Percentiles rank a stretch among this genome's conserved stretches.
phyloP scores from a whole-genome alignment of 805 yeast species.

The Scheffersomyces coipomensis region DNA sequence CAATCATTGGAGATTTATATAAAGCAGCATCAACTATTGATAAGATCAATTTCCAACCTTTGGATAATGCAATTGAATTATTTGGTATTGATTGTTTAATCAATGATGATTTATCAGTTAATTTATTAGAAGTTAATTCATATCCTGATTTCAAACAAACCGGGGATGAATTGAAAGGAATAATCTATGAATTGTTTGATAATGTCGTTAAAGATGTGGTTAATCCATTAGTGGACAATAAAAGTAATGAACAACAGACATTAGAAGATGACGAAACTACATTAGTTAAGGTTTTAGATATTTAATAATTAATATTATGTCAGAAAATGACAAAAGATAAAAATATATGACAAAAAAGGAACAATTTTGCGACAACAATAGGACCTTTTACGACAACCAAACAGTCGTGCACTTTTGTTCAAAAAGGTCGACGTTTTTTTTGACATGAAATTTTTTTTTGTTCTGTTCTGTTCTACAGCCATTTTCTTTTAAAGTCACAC shows the following conservation, averaged over 20 bases:
- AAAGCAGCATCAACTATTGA: conserved; percentile 80
- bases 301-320: no score
- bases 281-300: conserved; percentile 41
- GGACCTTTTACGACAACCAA: no score
- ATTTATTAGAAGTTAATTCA: conserved; percentile 81
- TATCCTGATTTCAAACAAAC: conserved; percentile 98
- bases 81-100: conserved; percentile 90
- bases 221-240: conserved; percentile 42
- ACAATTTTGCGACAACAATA: no score
- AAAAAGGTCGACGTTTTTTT: no score
- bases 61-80: conserved; percentile 78
- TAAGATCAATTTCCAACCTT: conserved; percentile 79
- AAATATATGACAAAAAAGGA: no score
- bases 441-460: no score
- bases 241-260: no score
- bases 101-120: conserved; percentile 51
- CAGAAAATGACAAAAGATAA: no score
- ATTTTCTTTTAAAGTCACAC: no score
- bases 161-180: conserved; percentile 65
- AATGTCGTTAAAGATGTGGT: conserved; percentile 50
- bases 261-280: no score
- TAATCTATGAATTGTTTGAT: conserved; percentile 68
- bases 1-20: conserved; percentile 67
- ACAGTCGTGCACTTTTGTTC: no score
- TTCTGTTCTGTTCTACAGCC: no score